Conservation (phyloP, 805 yeast genomes). For the Metschnikowia lachancei region DNA sequence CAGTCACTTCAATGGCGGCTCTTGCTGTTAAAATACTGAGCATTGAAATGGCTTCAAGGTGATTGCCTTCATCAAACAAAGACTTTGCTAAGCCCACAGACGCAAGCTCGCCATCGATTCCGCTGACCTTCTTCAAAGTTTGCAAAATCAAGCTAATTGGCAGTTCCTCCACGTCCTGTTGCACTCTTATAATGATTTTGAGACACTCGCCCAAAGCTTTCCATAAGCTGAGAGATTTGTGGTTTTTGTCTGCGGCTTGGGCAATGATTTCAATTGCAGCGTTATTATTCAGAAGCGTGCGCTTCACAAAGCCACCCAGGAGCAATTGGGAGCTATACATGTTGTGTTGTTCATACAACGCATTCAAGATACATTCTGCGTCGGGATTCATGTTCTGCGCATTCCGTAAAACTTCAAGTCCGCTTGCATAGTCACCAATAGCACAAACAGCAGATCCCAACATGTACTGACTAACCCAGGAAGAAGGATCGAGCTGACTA, state of each 20-base stretch:
- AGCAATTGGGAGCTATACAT: constrained; percentile 53
- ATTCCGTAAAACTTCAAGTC: constrained; percentile 46
- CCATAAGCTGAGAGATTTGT: constrained; percentile 60
- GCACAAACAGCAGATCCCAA: constrained; percentile 63
- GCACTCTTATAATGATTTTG: constrained; percentile 51
- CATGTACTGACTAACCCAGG: constrained; percentile 65
- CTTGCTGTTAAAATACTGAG: constrained; percentile 48
- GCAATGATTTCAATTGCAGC: constrained; percentile 46
- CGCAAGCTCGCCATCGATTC: constrained; percentile 19
- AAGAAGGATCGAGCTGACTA: constrained; percentile 47
- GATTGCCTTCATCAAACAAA: constrained; percentile 15
- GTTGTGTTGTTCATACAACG: constrained; percentile 57
- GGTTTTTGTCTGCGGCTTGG: constrained; percentile 35
- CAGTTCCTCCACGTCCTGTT: constrained; percentile 47
- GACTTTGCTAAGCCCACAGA: constrained; percentile 17
- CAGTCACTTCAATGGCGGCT: constrained; percentile 40
- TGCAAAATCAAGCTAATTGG: constrained; percentile 37
- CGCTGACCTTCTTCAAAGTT: constrained; percentile 22
- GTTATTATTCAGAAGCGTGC: constrained; percentile 52
- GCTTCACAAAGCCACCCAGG: constrained; percentile 60
- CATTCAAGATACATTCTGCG: constrained; percentile 48
- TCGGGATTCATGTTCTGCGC: constrained; percentile 45
- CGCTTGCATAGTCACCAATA: constrained; percentile 63
- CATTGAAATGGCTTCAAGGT: constrained; percentile 33
- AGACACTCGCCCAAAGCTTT: constrained; percentile 57